These are phyloP conservation scores for Elymus sibiricus DNA, from an alignment of 176 grass and related monocot species.

Conservation along the genomic window DNA sequence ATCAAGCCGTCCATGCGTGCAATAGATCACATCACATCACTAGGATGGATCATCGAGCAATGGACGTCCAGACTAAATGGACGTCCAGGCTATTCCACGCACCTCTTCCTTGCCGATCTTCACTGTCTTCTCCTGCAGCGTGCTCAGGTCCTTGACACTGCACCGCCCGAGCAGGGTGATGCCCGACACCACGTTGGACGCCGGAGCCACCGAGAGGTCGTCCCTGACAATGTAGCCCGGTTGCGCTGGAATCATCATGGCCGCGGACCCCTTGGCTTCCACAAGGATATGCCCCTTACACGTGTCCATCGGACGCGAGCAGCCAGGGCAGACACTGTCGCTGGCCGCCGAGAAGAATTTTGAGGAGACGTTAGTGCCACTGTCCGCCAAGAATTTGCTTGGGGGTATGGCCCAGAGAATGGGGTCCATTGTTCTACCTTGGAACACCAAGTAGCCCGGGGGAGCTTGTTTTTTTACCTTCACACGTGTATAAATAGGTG, in stretches of 20 bases:
- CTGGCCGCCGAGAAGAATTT: background rate
- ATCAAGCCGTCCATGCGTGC: too few species aligned
- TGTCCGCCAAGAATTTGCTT: too few species aligned
- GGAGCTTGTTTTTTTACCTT: background rate
- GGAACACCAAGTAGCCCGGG: too few species aligned
- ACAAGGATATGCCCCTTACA: background rate
- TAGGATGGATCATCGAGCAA: too few species aligned
- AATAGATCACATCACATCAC: too few species aligned
- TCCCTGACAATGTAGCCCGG: background rate
- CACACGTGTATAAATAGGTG: background rate
- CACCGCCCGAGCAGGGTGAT: background rate
- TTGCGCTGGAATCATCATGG: background rate
- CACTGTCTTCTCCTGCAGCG: background rate
- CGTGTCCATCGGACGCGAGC: background rate
- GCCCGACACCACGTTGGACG: constrained; percentile 21
- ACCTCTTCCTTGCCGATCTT: constrained; percentile 34
- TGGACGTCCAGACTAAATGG: too few species aligned
- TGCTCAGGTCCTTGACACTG: constrained; percentile 15
- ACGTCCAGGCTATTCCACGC: too few species aligned
- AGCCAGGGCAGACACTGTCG: background rate
- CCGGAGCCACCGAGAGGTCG: constrained; percentile 12
- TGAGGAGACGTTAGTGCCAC: background rate
- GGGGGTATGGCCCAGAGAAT: too few species aligned
- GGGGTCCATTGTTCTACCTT: too few species aligned
- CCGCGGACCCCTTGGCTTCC: background rate